A percentile compares a stretch with the other conserved stretches of the same genome.
Conservation (phyloP, 495 filamentous ascomycete genomes). For the Aspergillus bridgeri region DNA sequence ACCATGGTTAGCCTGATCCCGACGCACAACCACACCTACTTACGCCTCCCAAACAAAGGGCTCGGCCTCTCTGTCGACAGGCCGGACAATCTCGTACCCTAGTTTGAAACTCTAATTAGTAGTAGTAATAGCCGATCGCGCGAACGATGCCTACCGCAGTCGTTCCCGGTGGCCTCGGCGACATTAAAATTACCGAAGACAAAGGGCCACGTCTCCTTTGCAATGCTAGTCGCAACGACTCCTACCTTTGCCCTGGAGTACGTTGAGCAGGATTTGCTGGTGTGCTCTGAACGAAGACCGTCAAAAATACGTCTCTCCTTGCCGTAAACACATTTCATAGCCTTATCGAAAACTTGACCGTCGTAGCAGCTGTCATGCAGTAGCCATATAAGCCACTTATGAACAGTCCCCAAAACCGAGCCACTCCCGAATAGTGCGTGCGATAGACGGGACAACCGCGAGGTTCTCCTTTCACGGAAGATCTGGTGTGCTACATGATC, state of each 20-base stretch:
- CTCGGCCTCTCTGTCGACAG: conserved; percentile 13
- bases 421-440: conserved; percentile 1
- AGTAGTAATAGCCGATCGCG: neutral
- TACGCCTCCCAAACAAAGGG: conserved; percentile 21
- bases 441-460: neutral
- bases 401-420: neutral
- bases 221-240: conserved; percentile 21
- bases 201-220: conserved; percentile 16
- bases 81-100: conserved; percentile 24
- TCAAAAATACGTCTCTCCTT: conserved; percentile 2
- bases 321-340: conserved; percentile 2
- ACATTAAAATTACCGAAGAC: conserved; percentile 24
- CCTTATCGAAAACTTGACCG: conserved; percentile 1
- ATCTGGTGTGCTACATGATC: neutral
- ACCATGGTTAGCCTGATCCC: neutral
- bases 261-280: neutral
- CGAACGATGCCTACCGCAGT: conserved; percentile 2
- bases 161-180: neutral
- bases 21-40: neutral
- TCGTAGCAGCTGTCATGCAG: conserved; percentile 5
- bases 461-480: neutral
- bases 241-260: conserved; percentile 13
- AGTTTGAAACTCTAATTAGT: conserved; percentile 6
- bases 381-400: conserved; percentile 4
- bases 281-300: neutral